phyloP scores from a whole-genome alignment of 169 alveolate species.

The Eimeria necatrix region DNA sequence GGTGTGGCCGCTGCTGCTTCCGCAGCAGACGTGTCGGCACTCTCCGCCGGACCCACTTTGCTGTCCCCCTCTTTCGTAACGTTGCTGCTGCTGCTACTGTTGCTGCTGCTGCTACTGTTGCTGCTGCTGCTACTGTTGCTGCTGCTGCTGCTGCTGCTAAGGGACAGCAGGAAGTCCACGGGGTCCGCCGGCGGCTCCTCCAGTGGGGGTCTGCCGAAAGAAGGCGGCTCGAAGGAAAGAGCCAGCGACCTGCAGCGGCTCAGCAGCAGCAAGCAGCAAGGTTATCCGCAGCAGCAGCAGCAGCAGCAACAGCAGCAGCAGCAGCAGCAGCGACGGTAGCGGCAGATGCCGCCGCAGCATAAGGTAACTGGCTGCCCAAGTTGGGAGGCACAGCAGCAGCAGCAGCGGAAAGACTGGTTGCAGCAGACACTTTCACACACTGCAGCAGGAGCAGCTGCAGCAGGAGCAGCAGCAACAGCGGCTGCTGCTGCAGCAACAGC shows the following conservation, averaged over 20 bases:
- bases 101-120: conserved; percentile 33
- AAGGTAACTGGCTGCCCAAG: too few relatives aligned
- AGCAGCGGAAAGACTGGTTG: neutral
- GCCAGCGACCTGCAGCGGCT: neutral
- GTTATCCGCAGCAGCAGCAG: neutral
- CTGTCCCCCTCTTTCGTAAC: neutral
- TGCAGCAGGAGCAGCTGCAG: conserved; percentile 30
- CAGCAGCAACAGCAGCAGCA: conserved; percentile 6
- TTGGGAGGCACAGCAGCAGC: neutral
- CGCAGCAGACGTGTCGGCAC: neutral
- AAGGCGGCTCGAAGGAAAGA: conserved; percentile 4
- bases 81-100: neutral
- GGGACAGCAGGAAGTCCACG: neutral
- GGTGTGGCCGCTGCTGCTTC: too few relatives aligned
- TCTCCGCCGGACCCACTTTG: neutral
- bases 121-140: conserved; percentile 55
- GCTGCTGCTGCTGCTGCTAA: conserved; percentile 31
- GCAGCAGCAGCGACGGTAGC: neutral
- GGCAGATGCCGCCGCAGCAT: neutral
- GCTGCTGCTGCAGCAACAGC: conserved; percentile 18
- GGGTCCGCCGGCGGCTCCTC: conserved; percentile 37
- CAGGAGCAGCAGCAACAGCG: conserved; percentile 1
- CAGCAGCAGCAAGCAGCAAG: neutral
- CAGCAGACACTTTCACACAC: neutral
- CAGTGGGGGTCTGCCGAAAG: neutral